These are phyloP conservation scores for Pseudonitzschia multiseries DNA, from an alignment of 108 stramenopile genomes.

Conservation along the genomic window DNA sequence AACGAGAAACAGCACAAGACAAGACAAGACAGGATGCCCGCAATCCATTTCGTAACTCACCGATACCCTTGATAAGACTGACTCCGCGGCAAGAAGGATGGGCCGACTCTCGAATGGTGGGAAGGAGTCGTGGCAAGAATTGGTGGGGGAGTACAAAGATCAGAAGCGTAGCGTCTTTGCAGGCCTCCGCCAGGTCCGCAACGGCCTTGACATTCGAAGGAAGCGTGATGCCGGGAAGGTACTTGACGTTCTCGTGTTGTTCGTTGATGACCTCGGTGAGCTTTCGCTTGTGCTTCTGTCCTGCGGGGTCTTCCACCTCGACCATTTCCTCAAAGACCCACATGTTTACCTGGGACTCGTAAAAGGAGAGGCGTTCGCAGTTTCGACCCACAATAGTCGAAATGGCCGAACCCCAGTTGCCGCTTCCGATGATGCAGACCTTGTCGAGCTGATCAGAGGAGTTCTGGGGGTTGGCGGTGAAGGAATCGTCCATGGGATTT, in stretches of 20 bases:
- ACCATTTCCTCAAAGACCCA: conserved; percentile 94
- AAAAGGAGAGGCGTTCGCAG: conserved; percentile 62
- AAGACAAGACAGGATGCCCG: neutral
- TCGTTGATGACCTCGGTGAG: conserved; percentile 91
- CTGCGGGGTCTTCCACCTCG: conserved; percentile 5
- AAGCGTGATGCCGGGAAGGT: conserved; percentile 88
- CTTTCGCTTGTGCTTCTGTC: conserved; percentile 31
- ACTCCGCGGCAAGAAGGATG: conserved; percentile 83
- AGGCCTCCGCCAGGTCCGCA: conserved; percentile 82
- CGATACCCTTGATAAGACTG: conserved; percentile 84
- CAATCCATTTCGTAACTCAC: neutral
- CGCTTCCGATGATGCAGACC: conserved; percentile 92
- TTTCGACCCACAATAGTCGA: conserved; percentile 85
- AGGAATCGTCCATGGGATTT: conserved; percentile 23
- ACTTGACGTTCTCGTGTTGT: conserved; percentile 95
- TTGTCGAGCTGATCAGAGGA: conserved; percentile 45
- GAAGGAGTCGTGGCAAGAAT: conserved; percentile 77
- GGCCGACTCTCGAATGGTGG: conserved; percentile 60
- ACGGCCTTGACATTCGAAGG: conserved; percentile 87
- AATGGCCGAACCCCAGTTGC: conserved; percentile 94
- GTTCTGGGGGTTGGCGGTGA: conserved; percentile 32
- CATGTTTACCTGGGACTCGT: conserved; percentile 79
- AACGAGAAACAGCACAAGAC: neutral
- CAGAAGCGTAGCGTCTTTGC: conserved; percentile 81
- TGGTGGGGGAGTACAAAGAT: conserved; percentile 97